Percentiles rank a stretch among this genome's conserved stretches.
phyloP scores from a whole-genome alignment of 2,329 filamentous ascomycete genomes.

The Cadophora malorum region DNA sequence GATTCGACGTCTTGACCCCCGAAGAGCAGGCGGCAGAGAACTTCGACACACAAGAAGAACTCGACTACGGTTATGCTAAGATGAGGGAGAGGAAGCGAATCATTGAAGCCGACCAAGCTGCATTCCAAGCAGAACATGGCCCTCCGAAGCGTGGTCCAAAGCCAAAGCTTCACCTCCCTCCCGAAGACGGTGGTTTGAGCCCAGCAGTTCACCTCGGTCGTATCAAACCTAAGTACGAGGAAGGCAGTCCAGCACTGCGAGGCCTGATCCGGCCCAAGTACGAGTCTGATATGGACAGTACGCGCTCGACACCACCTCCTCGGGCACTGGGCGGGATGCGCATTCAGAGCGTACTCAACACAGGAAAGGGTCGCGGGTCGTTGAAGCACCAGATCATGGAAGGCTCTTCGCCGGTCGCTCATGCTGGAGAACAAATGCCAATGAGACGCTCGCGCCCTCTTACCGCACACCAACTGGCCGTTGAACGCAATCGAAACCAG shows the following conservation, averaged over 20 bases:
- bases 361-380: constrained; percentile 50
- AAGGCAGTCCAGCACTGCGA: constrained; percentile 54
- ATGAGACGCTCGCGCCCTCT: constrained; percentile 73
- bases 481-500: constrained; percentile 78
- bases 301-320: constrained; percentile 59
- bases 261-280: constrained; percentile 69
- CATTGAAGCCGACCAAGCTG: constrained; percentile 73
- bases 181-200: constrained; percentile 51
- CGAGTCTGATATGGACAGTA: constrained; percentile 60
- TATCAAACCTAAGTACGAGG: constrained; percentile 66
- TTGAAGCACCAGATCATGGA: constrained; percentile 67
- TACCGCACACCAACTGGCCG: constrained; percentile 81
- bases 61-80: constrained; percentile 74
- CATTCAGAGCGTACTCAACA: constrained; percentile 39
- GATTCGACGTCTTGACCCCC: constrained; percentile 67
- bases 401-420: constrained; percentile 65
- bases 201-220: constrained; percentile 61
- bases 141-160: constrained; percentile 61
- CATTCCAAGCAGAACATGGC: constrained; percentile 47
- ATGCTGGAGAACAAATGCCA: constrained; percentile 46
- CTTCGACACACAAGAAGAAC: constrained; percentile 73
- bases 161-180: constrained; percentile 46
- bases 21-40: constrained; percentile 75
- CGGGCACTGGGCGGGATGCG: constrained; percentile 44
- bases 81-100: constrained; percentile 77